Conservation (phyloP, 2,329 filamentous ascomycete species). For the Sarocladium kiliense region DNA sequence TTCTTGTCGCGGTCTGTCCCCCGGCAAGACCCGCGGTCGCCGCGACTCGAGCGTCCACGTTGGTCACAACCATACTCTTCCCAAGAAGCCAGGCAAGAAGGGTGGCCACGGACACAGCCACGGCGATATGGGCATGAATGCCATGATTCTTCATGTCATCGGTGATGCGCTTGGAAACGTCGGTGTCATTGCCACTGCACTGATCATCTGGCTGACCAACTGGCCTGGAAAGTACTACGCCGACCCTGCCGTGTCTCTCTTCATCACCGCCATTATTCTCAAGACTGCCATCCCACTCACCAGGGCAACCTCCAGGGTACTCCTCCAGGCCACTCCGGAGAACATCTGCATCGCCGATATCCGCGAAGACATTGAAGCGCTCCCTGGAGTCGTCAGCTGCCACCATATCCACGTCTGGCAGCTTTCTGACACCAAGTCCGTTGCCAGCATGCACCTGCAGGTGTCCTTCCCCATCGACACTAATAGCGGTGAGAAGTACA, state of each 20-base stretch:
- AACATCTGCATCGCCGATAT: slow-evolving; percentile 86
- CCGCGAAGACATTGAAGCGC: slow-evolving; percentile 79
- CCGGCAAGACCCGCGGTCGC: slow-evolving; percentile 23
- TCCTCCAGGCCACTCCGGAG: slow-evolving; percentile 89
- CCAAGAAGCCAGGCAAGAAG: slow-evolving; percentile 54
- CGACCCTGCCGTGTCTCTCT: slow-evolving; percentile 85
- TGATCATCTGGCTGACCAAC: slow-evolving; percentile 86
- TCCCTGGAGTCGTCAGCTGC: slow-evolving; percentile 82
- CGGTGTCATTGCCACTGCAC: slow-evolving; percentile 75
- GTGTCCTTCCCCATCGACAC: slow-evolving; percentile 86
- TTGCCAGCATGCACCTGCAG: slow-evolving; percentile 90
- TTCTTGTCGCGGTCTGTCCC: slow-evolving; percentile 15
- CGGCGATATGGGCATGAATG: slow-evolving; percentile 92
- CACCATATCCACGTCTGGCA: slow-evolving; percentile 99
- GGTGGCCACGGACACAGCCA: slow-evolving; percentile 72
- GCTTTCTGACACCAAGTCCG: slow-evolving; percentile 87
- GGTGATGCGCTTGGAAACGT: slow-evolving; percentile 84
- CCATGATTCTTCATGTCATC: slow-evolving; percentile 70
- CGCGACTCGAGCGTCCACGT: slow-evolving; percentile 56
- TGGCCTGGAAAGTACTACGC: slow-evolving; percentile 81
- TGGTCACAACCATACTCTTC: slow-evolving; percentile 76
- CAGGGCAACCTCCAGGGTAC: slow-evolving; percentile 75
- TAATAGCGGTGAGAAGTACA: slow-evolving; percentile 74
- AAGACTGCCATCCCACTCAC: slow-evolving; percentile 74
- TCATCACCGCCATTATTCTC: slow-evolving; percentile 81